These are phyloP conservation scores for Sporothrix inflata DNA, from an alignment of 2,329 filamentous ascomycete genomes.

Conservation along the genomic window DNA sequence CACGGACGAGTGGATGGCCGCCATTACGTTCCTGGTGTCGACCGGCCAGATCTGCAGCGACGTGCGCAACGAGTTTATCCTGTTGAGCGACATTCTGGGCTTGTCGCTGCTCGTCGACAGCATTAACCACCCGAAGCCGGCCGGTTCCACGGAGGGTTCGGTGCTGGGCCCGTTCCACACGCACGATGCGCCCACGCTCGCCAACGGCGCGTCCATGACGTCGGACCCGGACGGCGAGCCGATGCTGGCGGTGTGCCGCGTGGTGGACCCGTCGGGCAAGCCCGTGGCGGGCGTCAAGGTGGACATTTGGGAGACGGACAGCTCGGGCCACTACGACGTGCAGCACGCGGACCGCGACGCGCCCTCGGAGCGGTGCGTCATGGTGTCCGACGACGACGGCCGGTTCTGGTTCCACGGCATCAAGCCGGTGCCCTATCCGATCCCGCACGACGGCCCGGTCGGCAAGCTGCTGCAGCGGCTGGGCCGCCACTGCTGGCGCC, in stretches of 20 bases:
- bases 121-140: conserved; percentile 81
- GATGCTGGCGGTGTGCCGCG: conserved; percentile 72
- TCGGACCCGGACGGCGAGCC: conserved; percentile 70
- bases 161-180: conserved; percentile 84
- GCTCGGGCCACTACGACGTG: conserved; percentile 79
- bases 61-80: conserved; percentile 80
- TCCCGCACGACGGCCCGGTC: conserved; percentile 82
- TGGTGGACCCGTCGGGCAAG: conserved; percentile 65
- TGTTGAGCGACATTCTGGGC: conserved; percentile 78
- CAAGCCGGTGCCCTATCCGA: conserved; percentile 82
- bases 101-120: conserved; percentile 79
- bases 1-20: conserved; percentile 77
- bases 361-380: conserved; percentile 73
- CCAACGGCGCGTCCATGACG: conserved; percentile 65
- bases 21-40: conserved; percentile 69
- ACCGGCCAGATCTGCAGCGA: conserved; percentile 75
- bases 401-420: conserved; percentile 85
- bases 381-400: conserved; percentile 67
- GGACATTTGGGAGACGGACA: conserved; percentile 86
- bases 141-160: conserved; percentile 72
- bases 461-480: conserved; percentile 69
- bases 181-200: conserved; percentile 66
- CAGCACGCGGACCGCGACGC: conserved; percentile 67
- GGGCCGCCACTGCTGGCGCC: conserved; percentile 75
- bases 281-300: conserved; percentile 70